Evolutionary conservation across 164 flowering plant species (phyloP).

Genomic region (Kingdonia uniflora): DNA sequence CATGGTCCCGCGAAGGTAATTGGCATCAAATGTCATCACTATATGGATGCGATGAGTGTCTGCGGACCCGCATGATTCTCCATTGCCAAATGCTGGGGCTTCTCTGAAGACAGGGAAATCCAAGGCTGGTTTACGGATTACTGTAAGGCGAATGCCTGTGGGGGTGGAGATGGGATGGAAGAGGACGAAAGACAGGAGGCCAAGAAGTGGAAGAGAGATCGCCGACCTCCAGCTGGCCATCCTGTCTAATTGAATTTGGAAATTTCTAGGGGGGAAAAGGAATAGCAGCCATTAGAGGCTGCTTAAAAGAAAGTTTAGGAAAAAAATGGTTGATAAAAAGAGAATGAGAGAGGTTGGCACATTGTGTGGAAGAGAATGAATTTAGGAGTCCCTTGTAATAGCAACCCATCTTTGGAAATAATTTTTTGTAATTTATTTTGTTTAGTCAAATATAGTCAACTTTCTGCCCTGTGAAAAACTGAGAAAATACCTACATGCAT

Average conservation of each 20-base stretch:
- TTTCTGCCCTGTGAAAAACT: too few species aligned
- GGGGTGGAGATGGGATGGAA: slow-evolving; percentile 1
- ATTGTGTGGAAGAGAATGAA: slow-evolving; percentile 5
- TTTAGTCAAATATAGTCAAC: background rate
- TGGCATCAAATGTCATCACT: slow-evolving; percentile 1
- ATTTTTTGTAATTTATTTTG: background rate
- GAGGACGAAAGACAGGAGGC: slow-evolving; percentile 4
- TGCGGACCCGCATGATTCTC: background rate
- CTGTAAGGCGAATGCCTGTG: slow-evolving; percentile 1
- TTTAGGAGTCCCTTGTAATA: background rate
- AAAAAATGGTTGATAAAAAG: slow-evolving; percentile 2
- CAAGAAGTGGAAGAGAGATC: background rate
- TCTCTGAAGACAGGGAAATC: background rate
- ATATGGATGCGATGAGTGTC: background rate
- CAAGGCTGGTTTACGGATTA: background rate
- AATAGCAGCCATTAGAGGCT: slow-evolving; percentile 5
- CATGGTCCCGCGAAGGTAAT: slow-evolving; percentile 3
- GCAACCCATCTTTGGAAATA: background rate
- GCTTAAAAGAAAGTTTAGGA: slow-evolving; percentile 5
- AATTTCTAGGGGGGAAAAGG: background rate
- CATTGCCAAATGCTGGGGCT: slow-evolving; percentile 1
- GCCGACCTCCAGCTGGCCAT: background rate
- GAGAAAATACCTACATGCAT: too few species aligned
- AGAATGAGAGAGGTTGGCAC: slow-evolving; percentile 1
- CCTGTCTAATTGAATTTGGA: background rate